Conservation (phyloP, 1,139 yeast species). For the Lodderomyces pseudojiufengensis region DNA sequence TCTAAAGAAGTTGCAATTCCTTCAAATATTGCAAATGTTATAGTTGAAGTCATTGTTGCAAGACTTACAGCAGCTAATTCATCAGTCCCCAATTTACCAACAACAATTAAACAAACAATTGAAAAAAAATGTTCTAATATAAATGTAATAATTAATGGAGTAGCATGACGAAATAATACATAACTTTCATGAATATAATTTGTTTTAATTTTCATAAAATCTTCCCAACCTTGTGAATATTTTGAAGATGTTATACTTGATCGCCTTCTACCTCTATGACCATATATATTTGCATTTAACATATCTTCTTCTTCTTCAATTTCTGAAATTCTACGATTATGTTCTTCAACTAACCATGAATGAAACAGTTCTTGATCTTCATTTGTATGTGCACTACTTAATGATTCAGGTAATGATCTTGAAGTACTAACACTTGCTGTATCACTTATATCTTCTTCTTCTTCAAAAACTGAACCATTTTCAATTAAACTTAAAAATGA, state of each 20-base stretch:
- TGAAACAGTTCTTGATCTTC: slow-evolving; percentile 52
- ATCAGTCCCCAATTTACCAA: slow-evolving; percentile 67
- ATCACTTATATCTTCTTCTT: slow-evolving; percentile 41
- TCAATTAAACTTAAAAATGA: slow-evolving; percentile 53
- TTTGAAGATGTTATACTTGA: slow-evolving; percentile 7
- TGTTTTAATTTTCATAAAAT: slow-evolving; percentile 43
- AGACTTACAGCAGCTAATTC: slow-evolving; percentile 80
- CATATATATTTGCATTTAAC: slow-evolving; percentile 7
- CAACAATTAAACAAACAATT: slow-evolving; percentile 65
- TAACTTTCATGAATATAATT: slow-evolving; percentile 43
- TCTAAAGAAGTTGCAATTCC: slow-evolving; percentile 87
- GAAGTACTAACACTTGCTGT: slow-evolving; percentile 53
- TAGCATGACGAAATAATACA: slow-evolving; percentile 50
- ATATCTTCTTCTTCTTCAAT: slow-evolving; percentile 17
- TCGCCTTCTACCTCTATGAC: slow-evolving; percentile 14
- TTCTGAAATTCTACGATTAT: slow-evolving; percentile 51
- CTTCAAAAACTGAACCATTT: slow-evolving; percentile 39
- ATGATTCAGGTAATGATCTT: slow-evolving; percentile 62
- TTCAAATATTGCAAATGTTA: slow-evolving; percentile 78
- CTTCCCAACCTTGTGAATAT: slow-evolving; percentile 12
- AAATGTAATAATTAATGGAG: slow-evolving; percentile 66
- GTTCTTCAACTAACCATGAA: slow-evolving; percentile 65
- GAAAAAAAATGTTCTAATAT: slow-evolving; percentile 70
- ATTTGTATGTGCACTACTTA: slow-evolving; percentile 46
- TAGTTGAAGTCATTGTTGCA: slow-evolving; percentile 85